Percentiles rank a stretch among this genome's conserved stretches.
These are phyloP conservation scores for Termitomyces bulborhizus DNA, from an alignment of 768 basidiomycete species.

Conservation along the genomic window DNA sequence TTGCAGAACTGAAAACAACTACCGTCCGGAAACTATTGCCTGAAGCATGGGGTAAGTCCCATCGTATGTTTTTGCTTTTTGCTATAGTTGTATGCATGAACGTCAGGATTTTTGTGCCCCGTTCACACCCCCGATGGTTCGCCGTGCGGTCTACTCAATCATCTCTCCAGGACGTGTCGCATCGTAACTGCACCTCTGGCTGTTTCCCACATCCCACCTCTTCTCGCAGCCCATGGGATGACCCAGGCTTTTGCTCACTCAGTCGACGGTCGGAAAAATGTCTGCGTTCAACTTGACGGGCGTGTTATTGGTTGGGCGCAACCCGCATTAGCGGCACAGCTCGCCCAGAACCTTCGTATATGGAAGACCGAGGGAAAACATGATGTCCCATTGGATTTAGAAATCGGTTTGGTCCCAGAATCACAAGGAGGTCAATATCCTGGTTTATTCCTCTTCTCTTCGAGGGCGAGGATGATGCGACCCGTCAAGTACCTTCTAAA, in stretches of 20 bases:
- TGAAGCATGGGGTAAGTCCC: slow-evolving; percentile 86
- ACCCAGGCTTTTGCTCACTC: slow-evolving; percentile 78
- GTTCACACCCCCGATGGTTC: slow-evolving; percentile 99
- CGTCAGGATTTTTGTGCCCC: slow-evolving; percentile 88
- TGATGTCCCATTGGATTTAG: slow-evolving; percentile 85
- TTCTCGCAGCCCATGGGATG: slow-evolving; percentile 90
- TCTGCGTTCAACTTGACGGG: slow-evolving; percentile 94
- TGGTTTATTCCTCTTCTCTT: slow-evolving; percentile 88
- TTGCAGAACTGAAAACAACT: slow-evolving; percentile 97
- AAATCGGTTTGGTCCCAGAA: slow-evolving; percentile 87
- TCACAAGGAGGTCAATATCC: slow-evolving; percentile 96
- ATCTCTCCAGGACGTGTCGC: slow-evolving; percentile 89
- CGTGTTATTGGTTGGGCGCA: slow-evolving; percentile 91
- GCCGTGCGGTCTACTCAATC: slow-evolving; percentile 96
- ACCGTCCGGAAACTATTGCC: slow-evolving; percentile 94
- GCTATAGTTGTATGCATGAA: neutral
- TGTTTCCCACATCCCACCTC: slow-evolving; percentile 71
- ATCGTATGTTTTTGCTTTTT: neutral
- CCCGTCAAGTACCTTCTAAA: slow-evolving; percentile 91
- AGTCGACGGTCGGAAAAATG: slow-evolving; percentile 74
- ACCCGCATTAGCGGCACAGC: slow-evolving; percentile 62
- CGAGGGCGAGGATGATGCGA: slow-evolving; percentile 92
- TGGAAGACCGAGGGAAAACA: slow-evolving; percentile 91
- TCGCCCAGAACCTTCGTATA: slow-evolving; percentile 80
- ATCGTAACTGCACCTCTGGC: slow-evolving; percentile 76